Conservation (phyloP, 75 land plant genomes). For the Ceratopteris richardii region DNA sequence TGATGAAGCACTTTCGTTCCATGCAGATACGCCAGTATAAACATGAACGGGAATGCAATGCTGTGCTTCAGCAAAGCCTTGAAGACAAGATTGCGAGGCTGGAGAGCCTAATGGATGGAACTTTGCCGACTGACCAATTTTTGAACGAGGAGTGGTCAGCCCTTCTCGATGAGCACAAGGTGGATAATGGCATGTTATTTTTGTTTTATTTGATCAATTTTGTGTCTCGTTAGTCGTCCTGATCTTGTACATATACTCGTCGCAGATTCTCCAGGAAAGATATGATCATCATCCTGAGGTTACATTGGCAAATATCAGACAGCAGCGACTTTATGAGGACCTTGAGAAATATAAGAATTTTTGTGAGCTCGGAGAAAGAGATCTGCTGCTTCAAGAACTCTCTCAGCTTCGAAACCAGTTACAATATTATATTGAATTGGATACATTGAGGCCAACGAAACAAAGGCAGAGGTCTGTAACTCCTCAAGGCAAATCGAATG, state of each 20-base stretch:
- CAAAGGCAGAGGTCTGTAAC: conserved; percentile 22
- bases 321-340: conserved; percentile 57
- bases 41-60: conserved; percentile 86
- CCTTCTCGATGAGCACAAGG: conserved; percentile 75
- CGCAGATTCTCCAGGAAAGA: conserved; percentile 72
- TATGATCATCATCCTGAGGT: conserved; percentile 85
- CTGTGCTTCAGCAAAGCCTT: conserved; percentile 56
- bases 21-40: conserved; percentile 80
- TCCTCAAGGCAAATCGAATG: conserved; percentile 6
- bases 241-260: not conserved
- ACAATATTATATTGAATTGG: conserved; percentile 43
- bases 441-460: conserved; percentile 24
- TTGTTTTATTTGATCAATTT: no score
- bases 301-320: conserved; percentile 48
- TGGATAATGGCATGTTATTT: conserved; percentile 14
- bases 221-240: no score
- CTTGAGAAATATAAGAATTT: conserved; percentile 56
- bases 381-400: conserved; percentile 65
- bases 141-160: conserved; percentile 62
- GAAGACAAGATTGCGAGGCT: conserved; percentile 83
- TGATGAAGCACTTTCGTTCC: no score
- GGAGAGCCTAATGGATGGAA: conserved; percentile 84
- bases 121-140: conserved; percentile 63
- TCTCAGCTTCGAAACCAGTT: conserved; percentile 60
- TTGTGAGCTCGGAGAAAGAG: conserved; percentile 76